Base-by-base conservation (phyloP, 805 yeast species). In the Tetrapisispora arboricola region DNA sequence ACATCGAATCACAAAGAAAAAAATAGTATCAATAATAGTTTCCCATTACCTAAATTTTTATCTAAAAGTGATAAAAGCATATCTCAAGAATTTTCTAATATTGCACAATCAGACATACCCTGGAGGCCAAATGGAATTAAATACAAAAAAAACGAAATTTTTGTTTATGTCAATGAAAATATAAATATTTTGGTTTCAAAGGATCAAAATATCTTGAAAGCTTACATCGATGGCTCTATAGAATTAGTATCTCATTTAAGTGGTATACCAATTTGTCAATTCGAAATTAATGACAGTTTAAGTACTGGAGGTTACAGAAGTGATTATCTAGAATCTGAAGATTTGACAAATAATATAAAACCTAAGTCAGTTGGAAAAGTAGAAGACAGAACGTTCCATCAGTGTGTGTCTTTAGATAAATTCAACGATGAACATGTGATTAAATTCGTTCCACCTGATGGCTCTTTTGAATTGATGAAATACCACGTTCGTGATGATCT, bases 371-470 rank as follows among this genome's bases (percentile, higher is more conserved):
- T 70, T 27, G 83, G 78, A 5, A 53, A 69, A 0, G 63, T 87
- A 10, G 84, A 81, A 49, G 94, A 86, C 57, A 78, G 84, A 50
- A 84, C 81, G 48, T 82, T 86, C 61, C 95, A 86, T 60, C 90
- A 84, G 51, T 84, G 95, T 60, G 95, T 86, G 20, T 76, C 80
- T 45, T 66, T 85, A 42, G 74, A 75, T 43, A 72, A 75, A 49
- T 84, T 80, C 58, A 86, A 83, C 45, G 55, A 68, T 17, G 78
- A 80, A 20, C 66, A 82, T 31, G 64, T 74, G 19, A 80, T 87
- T 43, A 75, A 72, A 35, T 86, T 87, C 48, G 67, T 78, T 11
- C 95, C 95, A 2, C 95, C 95, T 1, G 95, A 86, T 61, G 94
- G 94, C 0, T 75, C 77, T 39, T 84, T 85, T 56, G 90, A 85